Evolutionary conservation across 257 asterid species (phyloP).

Genomic region (Solanum dulcamara): DNA sequence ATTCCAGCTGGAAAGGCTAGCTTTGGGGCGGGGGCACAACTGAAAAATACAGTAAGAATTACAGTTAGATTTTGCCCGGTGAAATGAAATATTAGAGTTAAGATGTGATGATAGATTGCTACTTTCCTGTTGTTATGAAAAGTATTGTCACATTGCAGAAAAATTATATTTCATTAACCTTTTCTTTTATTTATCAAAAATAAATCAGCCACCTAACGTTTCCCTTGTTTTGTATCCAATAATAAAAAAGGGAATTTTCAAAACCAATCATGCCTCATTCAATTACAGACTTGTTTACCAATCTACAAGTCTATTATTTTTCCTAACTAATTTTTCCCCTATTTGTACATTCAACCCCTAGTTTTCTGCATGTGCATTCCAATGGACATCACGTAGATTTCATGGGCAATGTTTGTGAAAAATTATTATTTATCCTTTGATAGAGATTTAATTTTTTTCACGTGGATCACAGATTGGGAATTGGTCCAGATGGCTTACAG

Average conservation of each 20-base stretch:
- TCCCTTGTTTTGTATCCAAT: background rate
- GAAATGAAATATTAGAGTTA: background rate
- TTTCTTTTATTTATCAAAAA: background rate
- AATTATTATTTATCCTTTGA: background rate
- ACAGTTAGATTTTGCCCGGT: background rate
- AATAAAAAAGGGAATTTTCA: background rate
- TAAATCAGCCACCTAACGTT: background rate
- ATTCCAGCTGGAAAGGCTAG: conserved; percentile 69
- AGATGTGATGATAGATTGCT: background rate
- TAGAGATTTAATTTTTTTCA: background rate
- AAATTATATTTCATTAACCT: background rate
- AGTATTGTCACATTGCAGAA: background rate
- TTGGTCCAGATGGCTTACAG: conserved; percentile 12
- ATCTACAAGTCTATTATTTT: background rate
- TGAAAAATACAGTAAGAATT: conserved; percentile 60
- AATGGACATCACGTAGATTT: background rate
- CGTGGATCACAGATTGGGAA: conserved; percentile 9
- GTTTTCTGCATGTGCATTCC: background rate
- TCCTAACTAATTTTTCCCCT: background rate
- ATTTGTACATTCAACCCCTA: background rate
- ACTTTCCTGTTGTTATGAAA: background rate
- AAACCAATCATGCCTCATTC: background rate
- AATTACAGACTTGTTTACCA: background rate
- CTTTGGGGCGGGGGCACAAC: conserved; percentile 85
- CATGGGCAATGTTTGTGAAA: background rate